Conservation (phyloP, 2,329 filamentous ascomycete species). For the Talaromyces sp. region DNA sequence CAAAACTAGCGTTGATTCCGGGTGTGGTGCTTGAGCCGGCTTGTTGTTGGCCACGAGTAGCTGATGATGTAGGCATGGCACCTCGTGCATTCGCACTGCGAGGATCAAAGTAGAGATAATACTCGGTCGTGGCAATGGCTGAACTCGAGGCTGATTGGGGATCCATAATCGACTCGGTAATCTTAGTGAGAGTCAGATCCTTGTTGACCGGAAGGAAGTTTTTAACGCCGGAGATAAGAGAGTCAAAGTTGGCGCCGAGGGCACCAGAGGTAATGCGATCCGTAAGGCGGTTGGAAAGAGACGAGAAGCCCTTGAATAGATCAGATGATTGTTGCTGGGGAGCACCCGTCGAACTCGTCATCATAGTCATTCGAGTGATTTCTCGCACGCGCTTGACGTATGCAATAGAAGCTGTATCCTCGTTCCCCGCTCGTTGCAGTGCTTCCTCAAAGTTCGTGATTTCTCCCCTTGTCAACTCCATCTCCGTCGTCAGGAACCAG, state of each 20-base stretch:
- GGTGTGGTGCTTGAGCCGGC: conserved; percentile 45
- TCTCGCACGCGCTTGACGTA: conserved; percentile 90
- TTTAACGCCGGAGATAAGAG: conserved; percentile 90
- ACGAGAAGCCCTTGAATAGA: conserved; percentile 88
- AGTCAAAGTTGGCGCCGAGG: conserved; percentile 81
- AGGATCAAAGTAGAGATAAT: conserved; percentile 96
- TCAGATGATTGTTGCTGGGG: conserved; percentile 60
- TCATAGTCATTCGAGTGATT: conserved; percentile 96
- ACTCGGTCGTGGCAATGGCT: conserved; percentile 92
- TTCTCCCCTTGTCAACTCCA: conserved; percentile 75
- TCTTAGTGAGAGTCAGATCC: conserved; percentile 94
- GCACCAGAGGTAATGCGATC: conserved; percentile 92
- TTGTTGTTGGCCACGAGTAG: conserved; percentile 41
- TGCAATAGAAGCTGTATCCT: conserved; percentile 69
- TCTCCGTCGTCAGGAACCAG: conserved; percentile 92
- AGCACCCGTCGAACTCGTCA: conserved; percentile 73
- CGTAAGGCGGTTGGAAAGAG: conserved; percentile 83
- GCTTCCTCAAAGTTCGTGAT: conserved; percentile 83
- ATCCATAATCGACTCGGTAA: conserved; percentile 97
- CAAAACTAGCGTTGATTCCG: conserved; percentile 79
- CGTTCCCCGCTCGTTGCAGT: conserved; percentile 64
- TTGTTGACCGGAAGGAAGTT: conserved; percentile 96
- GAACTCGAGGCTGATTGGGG: conserved; percentile 82
- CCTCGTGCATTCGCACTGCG: conserved; percentile 88
- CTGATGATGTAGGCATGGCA: conserved; percentile 76